Base-by-base conservation (phyloP, 2,329 filamentous ascomycete species). In the Penicillium sp. region DNA sequence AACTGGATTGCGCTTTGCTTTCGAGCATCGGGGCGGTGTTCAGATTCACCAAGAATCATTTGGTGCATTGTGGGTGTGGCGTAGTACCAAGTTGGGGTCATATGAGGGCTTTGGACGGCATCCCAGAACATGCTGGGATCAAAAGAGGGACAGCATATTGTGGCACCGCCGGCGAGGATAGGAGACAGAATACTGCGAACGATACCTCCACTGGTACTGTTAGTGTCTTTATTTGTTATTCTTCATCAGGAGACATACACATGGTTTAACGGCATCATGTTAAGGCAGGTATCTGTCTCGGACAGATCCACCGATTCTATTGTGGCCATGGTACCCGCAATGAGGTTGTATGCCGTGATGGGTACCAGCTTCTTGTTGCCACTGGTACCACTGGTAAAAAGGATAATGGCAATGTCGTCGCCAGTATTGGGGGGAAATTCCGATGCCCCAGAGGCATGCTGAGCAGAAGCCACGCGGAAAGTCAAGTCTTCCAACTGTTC, bases 261-360 rank as follows among this genome's bases (percentile, higher is more conserved):
- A 65, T 84, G 81, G 64, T 82, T 81, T 6, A 84, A 67, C 0
- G 81, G 81, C 81, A 84, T 84, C 78, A 83, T 82, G 61, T 84
- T 84, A 23, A 83, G 64, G 62, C 81, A 84, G 0, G 77, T 73
- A 59, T 83, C 81, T 1, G 67, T 63, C 2, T 71, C 61, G 1
- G 67, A 74, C 16, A 84, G 62, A 2, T 76, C 78, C 79, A 81
- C 83, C 0, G 79, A 82, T 16, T 81, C 76, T 27, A 82, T 77
- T 5, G 83, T 80, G 53, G 79, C 79, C 2, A 76, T 72, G 3
- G 81, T 76, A 2, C 81, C 81, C 7, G 74, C 70, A 8, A 83
- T 67, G 47, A 84, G 76, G 3, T 79, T 78, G 55, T 81, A 77
- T 0, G 76, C 70, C 2, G 76, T 79, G 26, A 83, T 72, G 0